Conservation (phyloP, 164 flowering plant genomes). For the Echeveria elegans region DNA sequence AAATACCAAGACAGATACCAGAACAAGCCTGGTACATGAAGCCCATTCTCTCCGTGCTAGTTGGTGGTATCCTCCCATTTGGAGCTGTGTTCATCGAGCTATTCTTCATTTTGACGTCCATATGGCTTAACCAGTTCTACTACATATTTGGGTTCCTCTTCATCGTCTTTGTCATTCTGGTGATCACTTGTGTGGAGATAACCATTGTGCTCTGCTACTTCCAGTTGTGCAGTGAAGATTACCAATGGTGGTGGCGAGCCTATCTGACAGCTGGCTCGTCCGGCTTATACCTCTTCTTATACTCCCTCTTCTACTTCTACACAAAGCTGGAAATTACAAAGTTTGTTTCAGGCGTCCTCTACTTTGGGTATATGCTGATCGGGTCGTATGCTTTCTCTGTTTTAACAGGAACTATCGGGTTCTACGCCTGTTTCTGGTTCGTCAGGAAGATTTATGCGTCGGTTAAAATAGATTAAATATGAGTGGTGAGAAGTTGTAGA, state of each 20-base stretch:
- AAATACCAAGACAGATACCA: constrained; percentile 5
- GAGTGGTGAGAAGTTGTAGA: background rate
- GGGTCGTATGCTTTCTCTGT: constrained; percentile 9
- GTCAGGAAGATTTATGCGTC: constrained; percentile 5
- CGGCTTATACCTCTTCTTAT: constrained; percentile 2
- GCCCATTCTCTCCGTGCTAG: background rate
- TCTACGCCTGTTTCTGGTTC: constrained; percentile 12
- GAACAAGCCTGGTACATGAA: constrained; percentile 6
- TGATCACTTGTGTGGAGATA: constrained; percentile 6
- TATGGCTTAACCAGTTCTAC: constrained; percentile 6
- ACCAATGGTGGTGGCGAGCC: constrained; percentile 7
- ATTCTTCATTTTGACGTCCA: constrained; percentile 5
- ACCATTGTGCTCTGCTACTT: constrained; percentile 9
- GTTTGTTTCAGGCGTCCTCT: constrained; percentile 2
- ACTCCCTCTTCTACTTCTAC: constrained; percentile 8
- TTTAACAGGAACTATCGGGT: constrained; percentile 7
- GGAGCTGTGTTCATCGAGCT: constrained; percentile 7
- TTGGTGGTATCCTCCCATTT: constrained; percentile 1
- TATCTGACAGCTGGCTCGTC: constrained; percentile 9
- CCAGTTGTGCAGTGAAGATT: constrained; percentile 12
- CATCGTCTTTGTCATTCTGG: constrained; percentile 12
- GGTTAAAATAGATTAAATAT: constrained; percentile 4
- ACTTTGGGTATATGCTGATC: constrained; percentile 10
- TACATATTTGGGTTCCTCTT: constrained; percentile 7
- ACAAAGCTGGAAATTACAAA: constrained; percentile 11